phyloP scores from a whole-genome alignment of 257 asterid species.

The Salvia miltiorrhiza region DNA sequence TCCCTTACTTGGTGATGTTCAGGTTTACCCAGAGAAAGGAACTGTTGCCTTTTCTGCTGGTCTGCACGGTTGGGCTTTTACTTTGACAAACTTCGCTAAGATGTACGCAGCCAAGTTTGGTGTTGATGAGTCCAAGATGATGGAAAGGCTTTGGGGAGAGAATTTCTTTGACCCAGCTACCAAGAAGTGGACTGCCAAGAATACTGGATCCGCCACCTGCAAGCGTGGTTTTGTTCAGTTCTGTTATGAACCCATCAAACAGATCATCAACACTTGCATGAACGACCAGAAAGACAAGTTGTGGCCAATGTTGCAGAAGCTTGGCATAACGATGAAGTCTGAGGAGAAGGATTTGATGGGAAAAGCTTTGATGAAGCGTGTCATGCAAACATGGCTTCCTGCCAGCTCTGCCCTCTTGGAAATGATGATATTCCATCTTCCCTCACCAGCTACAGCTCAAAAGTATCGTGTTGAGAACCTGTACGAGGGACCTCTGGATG shows the following conservation, averaged over 20 bases:
- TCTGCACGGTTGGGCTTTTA: conserved; percentile 42
- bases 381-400: conserved; percentile 57
- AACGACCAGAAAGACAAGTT: conserved; percentile 42
- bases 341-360: conserved; percentile 54
- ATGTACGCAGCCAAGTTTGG: conserved; percentile 51
- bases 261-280: conserved; percentile 46
- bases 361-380: conserved; percentile 55
- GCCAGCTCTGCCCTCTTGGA: conserved; percentile 47
- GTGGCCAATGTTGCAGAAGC: conserved; percentile 55
- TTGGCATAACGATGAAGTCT: conserved; percentile 38
- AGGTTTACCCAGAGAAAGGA: conserved; percentile 47
- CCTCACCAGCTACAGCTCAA: conserved; percentile 48
- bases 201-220: conserved; percentile 42
- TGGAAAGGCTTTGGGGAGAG: conserved; percentile 65
- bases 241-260: conserved; percentile 50
- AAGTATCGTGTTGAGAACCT: conserved; percentile 51
- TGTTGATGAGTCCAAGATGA: conserved; percentile 47
- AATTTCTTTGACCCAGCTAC: conserved; percentile 55
- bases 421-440: conserved; percentile 61
- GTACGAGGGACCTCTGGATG: conserved; percentile 49
- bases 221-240: conserved; percentile 55
- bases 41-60: conserved; percentile 46
- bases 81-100: conserved; percentile 45
- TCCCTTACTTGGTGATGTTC: conserved; percentile 42
- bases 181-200: conserved; percentile 50